Conservation (phyloP, 2,329 filamentous ascomycete genomes). For the Coniochaeta sp. region DNA sequence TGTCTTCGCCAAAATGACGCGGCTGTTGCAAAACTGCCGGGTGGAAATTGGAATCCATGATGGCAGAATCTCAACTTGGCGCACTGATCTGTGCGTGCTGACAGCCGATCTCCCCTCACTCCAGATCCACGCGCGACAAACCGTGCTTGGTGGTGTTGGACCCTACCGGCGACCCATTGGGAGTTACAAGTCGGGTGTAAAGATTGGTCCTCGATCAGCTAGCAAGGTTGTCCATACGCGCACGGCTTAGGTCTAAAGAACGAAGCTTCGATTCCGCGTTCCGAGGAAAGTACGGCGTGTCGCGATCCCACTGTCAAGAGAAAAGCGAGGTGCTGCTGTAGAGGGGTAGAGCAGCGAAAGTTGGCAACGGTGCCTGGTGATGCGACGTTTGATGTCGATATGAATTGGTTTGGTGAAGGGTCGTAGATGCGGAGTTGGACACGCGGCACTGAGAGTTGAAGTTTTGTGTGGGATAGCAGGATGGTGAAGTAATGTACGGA, state of each 20-base stretch:
- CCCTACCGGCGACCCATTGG: background rate
- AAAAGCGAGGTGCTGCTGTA: background rate
- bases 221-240: too few species aligned
- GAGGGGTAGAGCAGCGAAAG: background rate
- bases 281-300: background rate
- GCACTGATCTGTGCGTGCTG: background rate
- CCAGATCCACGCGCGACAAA: background rate
- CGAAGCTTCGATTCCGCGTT: background rate
- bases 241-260: background rate
- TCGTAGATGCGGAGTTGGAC: background rate
- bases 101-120: background rate
- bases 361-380: background rate
- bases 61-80: too few species aligned
- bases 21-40: constrained; percentile 34
- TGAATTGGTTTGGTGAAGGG: background rate
- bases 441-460: background rate
- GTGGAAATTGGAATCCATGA: constrained; percentile 35
- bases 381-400: background rate
- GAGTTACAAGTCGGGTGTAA: background rate
- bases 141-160: background rate
- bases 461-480: background rate
- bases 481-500: background rate
- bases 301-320: background rate
- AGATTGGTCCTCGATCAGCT: background rate
- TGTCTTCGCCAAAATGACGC: constrained; percentile 28